Percentiles rank a stretch among this genome's conserved stretches.
phyloP scores from a whole-genome alignment of 148 eudicot genomes.

The Dianthus caryophyllus region DNA sequence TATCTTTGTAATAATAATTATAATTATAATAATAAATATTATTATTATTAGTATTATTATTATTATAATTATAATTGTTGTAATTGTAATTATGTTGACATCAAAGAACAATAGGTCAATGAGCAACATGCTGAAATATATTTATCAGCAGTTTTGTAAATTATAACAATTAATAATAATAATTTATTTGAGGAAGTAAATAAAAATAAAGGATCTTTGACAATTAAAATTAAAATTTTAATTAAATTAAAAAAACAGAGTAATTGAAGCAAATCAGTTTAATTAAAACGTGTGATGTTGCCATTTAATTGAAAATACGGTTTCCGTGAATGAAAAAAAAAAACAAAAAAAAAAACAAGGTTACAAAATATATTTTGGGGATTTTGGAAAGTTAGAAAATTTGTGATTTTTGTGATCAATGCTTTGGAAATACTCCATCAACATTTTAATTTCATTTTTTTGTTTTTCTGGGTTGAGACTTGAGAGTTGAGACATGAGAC shows the following conservation, averaged over 20 bases:
- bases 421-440: no score
- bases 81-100: slow-evolving; percentile 3
- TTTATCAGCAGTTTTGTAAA: neutral
- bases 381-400: no score
- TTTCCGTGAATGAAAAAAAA: slow-evolving; percentile 4
- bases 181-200: neutral
- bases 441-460: no score
- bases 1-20: no score
- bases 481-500: no score
- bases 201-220: neutral
- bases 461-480: no score
- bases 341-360: no score
- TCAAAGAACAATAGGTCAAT: slow-evolving; percentile 13
- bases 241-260: neutral
- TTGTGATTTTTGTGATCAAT: no score
- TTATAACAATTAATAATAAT: neutral
- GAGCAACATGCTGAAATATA: slow-evolving; percentile 20
- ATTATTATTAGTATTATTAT: neutral
- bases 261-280: slow-evolving; percentile 6
- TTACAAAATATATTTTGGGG: no score
- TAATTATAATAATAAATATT: no score
- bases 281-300: slow-evolving; percentile 15
- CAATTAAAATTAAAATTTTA: neutral
- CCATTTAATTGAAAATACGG: slow-evolving; percentile 21
- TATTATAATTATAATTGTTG: slow-evolving; percentile 4